A percentile compares a stretch with the other conserved stretches of the same genome.
phyloP scores from a whole-genome alignment of 2,329 filamentous ascomycete genomes.

The Drechslerella dactyloides region DNA sequence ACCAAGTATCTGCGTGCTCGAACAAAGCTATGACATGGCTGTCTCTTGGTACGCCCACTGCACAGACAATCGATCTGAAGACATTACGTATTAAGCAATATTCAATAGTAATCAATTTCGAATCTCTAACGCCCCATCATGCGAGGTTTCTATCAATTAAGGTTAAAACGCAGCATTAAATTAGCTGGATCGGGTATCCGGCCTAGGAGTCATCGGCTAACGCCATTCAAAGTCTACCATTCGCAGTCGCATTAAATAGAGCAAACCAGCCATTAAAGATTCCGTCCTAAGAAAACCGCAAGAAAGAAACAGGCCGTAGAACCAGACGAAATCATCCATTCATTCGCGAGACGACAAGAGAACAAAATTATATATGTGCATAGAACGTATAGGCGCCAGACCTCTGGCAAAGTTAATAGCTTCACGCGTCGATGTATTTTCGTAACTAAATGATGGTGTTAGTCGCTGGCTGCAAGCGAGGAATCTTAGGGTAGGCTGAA shows the following conservation, averaged over 20 bases:
- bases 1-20: too few relatives aligned
- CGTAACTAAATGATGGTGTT: slow-evolving; percentile 28
- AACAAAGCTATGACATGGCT: too few relatives aligned
- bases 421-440: slow-evolving; percentile 45
- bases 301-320: slow-evolving; percentile 8
- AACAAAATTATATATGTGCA: slow-evolving; percentile 38
- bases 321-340: not conserved
- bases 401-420: not conserved
- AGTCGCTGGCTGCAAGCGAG: not conserved
- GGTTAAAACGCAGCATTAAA: not conserved
- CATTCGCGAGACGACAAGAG: too few relatives aligned
- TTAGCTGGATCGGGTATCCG: too few relatives aligned
- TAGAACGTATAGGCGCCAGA: slow-evolving; percentile 33
- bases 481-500: too few relatives aligned
- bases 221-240: slow-evolving; percentile 37
- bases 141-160: too few relatives aligned
- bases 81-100: too few relatives aligned
- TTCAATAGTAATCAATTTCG: too few relatives aligned
- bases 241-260: slow-evolving; percentile 2
- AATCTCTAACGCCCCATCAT: too few relatives aligned
- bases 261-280: slow-evolving; percentile 14
- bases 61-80: too few relatives aligned
- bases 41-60: too few relatives aligned
- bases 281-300: slow-evolving; percentile 21
- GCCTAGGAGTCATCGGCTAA: slow-evolving; percentile 12